Conservation (phyloP, 192 early-diverging fungal genomes). For the Entomortierella chlamydospora region DNA sequence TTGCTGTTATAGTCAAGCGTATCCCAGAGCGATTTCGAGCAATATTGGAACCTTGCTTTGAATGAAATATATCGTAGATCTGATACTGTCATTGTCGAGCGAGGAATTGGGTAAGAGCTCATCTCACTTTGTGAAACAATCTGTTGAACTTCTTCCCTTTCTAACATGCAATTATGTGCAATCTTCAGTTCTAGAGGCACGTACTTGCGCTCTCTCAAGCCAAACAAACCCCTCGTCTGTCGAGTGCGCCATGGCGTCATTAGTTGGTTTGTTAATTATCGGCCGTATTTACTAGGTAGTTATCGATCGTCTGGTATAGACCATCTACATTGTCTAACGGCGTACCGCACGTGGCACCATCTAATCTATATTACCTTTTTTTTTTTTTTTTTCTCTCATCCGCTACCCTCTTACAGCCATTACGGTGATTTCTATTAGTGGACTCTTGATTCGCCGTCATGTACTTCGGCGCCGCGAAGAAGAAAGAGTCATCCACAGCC, state of each 20-base stretch:
- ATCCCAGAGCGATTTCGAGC: constrained; percentile 29
- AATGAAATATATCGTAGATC: constrained; percentile 13
- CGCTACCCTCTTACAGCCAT: too few relatives aligned
- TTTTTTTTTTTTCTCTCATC: too few relatives aligned
- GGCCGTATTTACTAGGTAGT: background rate
- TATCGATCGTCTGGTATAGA: too few relatives aligned
- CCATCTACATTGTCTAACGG: too few relatives aligned
- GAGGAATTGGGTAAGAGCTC: background rate
- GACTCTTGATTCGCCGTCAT: background rate
- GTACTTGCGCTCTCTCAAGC: constrained; percentile 20
- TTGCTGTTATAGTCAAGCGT: constrained; percentile 29
- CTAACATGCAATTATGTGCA: too few relatives aligned
- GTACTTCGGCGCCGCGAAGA: constrained; percentile 12
- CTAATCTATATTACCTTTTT: too few relatives aligned
- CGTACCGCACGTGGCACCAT: too few relatives aligned
- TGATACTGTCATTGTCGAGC: constrained; percentile 8
- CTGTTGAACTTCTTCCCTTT: background rate
- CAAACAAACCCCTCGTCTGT: constrained; percentile 10
- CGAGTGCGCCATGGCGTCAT: constrained; percentile 12
- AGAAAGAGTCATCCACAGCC: background rate
- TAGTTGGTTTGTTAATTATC: constrained; percentile 11
- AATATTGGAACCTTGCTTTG: constrained; percentile 52
- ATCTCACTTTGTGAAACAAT: background rate
- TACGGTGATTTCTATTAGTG: background rate
- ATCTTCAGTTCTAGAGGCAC: background rate